phyloP scores from a whole-genome alignment of 306 rosid species.

The Cucumis melo region DNA sequence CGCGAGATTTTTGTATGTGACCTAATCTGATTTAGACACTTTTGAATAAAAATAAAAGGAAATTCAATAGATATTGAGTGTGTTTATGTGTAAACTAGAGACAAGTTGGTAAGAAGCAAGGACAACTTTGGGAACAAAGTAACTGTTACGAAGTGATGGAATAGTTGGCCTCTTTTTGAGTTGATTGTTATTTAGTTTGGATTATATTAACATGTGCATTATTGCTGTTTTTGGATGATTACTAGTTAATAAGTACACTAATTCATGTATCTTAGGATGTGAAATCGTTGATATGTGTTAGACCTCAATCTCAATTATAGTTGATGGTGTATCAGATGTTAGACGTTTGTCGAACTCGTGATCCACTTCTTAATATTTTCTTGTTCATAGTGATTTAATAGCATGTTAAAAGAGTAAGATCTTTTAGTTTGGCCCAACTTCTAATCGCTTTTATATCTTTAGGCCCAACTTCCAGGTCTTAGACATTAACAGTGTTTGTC shows the following conservation, averaged over 20 bases:
- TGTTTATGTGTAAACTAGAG: neutral
- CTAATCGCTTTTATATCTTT: neutral
- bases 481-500: neutral
- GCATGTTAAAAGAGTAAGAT: neutral
- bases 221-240: neutral
- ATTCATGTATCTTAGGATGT: neutral
- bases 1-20: too few relatives aligned
- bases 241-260: neutral
- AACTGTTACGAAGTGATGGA: neutral
- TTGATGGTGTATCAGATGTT: neutral
- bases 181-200: neutral
- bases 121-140: neutral
- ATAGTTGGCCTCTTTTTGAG: neutral
- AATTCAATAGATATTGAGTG: neutral
- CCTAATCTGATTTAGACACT: too few relatives aligned
- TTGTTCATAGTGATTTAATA: neutral
- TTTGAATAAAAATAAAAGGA: too few relatives aligned
- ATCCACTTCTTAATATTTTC: neutral
- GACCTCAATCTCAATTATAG: neutral
- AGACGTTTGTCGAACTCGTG: neutral
- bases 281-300: neutral
- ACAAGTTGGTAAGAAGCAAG: neutral
- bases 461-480: neutral
- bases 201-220: neutral
- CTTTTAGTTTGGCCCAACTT: neutral